phyloP scores from a whole-genome alignment of 2,329 filamentous ascomycete species.

The Plenodomus lindquistii region DNA sequence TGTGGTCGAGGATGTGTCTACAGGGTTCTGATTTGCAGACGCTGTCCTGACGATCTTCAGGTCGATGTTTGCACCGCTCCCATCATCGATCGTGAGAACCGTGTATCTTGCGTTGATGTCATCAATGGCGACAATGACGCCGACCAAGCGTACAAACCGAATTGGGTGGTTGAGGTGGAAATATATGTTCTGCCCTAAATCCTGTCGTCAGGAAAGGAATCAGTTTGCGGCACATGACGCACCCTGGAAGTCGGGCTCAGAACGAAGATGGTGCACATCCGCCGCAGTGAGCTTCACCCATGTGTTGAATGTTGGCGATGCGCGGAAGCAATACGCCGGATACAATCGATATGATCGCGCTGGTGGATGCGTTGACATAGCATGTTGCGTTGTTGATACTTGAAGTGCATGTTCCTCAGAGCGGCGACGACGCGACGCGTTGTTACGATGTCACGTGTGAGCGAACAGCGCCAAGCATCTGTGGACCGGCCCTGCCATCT shows the following conservation, averaged over 20 bases:
- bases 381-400: constrained; percentile 30
- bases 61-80: constrained; percentile 62
- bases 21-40: constrained; percentile 24
- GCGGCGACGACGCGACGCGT: constrained; percentile 20
- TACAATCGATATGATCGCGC: constrained; percentile 49
- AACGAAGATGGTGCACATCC: constrained; percentile 58
- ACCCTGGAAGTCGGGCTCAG: constrained; percentile 57
- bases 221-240: constrained; percentile 6
- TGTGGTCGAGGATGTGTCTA: constrained; percentile 41
- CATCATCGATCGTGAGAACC: constrained; percentile 63
- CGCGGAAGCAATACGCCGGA: constrained; percentile 62
- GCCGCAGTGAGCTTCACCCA: constrained; percentile 65
- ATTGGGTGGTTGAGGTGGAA: constrained; percentile 60
- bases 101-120: constrained; percentile 46
- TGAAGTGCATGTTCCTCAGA: constrained; percentile 5
- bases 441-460: constrained; percentile 12
- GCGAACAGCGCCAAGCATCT: background rate
- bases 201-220: constrained; percentile 2
- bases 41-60: constrained; percentile 54
- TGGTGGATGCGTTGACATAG: constrained; percentile 31
- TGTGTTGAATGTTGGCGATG: constrained; percentile 63
- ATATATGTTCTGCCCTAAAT: constrained; percentile 58
- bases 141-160: constrained; percentile 52
- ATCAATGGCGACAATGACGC: constrained; percentile 50
- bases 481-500: constrained; percentile 1